Evolutionary conservation across 2,329 filamentous ascomycete genomes (phyloP).

Genomic region (Zymoseptoria crescenta): DNA sequence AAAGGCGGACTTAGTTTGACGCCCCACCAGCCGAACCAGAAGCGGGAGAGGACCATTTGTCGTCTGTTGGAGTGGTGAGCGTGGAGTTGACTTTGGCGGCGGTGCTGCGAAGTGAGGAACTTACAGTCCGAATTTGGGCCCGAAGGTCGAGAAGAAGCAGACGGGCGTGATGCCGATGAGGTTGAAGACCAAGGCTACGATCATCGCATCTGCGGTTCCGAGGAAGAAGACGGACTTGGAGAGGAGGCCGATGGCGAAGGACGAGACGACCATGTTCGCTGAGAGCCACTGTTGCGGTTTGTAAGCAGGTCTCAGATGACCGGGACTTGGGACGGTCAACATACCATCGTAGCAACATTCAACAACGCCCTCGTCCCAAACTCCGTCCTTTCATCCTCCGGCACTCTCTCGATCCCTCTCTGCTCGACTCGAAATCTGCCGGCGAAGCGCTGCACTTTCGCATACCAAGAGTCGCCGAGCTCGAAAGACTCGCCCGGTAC

Average conservation of each 20-base stretch:
- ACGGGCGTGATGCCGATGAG: constrained; percentile 64
- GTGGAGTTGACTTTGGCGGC: not conserved
- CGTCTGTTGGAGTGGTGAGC: constrained; percentile 31
- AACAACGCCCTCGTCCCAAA: constrained; percentile 45
- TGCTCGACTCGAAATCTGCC: constrained; percentile 62
- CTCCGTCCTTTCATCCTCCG: constrained; percentile 60
- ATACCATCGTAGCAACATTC: constrained; percentile 64
- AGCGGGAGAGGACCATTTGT: constrained; percentile 73
- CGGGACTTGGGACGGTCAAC: not conserved
- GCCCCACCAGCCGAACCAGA: constrained; percentile 56
- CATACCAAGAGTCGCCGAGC: constrained; percentile 49
- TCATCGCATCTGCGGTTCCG: constrained; percentile 64
- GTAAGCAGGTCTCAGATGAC: constrained; percentile 4
- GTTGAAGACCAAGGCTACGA: constrained; percentile 69
- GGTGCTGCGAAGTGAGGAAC: not conserved
- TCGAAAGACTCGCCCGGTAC: constrained; percentile 53
- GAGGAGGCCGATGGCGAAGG: constrained; percentile 68
- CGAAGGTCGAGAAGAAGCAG: constrained; percentile 70
- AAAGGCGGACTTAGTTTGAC: constrained; percentile 40
- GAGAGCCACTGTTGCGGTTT: constrained; percentile 55
- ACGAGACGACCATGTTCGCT: constrained; percentile 69
- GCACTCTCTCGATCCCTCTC: constrained; percentile 67
- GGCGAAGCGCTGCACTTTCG: constrained; percentile 54
- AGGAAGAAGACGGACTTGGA: constrained; percentile 60
- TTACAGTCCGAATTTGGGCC: constrained; percentile 59